Evolutionary conservation across 2,329 filamentous ascomycete species (phyloP), one percentile per base, ranked within the genome.

Genomic region (Talaromyces sp.): DNA sequence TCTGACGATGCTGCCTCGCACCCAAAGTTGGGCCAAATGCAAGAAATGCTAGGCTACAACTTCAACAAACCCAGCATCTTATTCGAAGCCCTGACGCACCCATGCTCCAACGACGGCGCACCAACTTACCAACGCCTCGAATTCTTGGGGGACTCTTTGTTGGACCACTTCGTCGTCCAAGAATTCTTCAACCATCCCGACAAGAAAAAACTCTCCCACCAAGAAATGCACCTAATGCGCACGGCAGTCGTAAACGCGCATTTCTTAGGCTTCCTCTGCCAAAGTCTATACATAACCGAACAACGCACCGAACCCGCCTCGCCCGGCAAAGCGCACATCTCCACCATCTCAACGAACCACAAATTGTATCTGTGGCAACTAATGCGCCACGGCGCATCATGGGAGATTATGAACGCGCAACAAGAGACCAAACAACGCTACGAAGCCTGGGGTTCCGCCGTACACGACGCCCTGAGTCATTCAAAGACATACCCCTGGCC

Each of bases 81-180:
- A 0, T 72, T 90, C 0, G 91, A 97, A 78, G 91, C 93, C 2
- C 81, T 94, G 59, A 97, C 93, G 0, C 93, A 97, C 72, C 81
- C 87, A 0, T 93, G 91, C 0, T 83, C 82, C 60, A 81, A 80
- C 34, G 76, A 79, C 17, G 80, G 83, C 4, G 83, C 87, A 13
- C 76, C 78, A 40, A 85, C 84, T 0, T 88, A 88, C 71, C 91
- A 97, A 69, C 86, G 93, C 0, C 84, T 97, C 0, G 94, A 97
- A 73, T 97, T 95, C 71, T 80, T 97, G 0, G 94, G 94, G 0
- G 94, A 98, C 70, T 86, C 92, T 0, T 82, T 97, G 2, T 85
- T 98, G 0, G 94, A 98, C 76, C 85, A 88, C 70, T 81, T 97
- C 64, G 81, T 97, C 58, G 87, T 91, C 7, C 81, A 79, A 0